Evolutionary conservation across 2,329 filamentous ascomycete species (phyloP).

Genomic region (Aspergillus nomiae): DNA sequence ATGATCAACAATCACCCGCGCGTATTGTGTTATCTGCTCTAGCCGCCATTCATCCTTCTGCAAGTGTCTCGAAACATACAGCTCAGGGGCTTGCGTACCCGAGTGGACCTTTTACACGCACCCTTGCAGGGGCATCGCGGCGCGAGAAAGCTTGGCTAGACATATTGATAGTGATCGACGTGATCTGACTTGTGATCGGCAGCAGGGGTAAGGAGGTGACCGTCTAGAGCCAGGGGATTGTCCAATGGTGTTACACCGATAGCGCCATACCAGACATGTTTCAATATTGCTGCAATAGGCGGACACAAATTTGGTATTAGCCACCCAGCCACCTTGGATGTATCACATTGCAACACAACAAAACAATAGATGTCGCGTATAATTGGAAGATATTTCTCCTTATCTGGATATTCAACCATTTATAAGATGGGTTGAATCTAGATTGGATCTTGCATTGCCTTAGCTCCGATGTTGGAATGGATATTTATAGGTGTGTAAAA

Average conservation of each 20-base stretch:
- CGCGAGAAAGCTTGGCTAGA: conserved; percentile 7
- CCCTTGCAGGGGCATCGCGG: conserved; percentile 4
- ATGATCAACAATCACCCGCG: neutral
- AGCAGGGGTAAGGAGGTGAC: neutral
- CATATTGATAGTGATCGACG: conserved; percentile 1
- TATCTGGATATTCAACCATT: neutral
- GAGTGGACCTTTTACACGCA: conserved; percentile 4
- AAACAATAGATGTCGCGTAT: neutral
- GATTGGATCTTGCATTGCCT: neutral
- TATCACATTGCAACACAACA: neutral
- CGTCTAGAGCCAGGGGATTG: neutral
- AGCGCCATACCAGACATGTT: conserved; percentile 1
- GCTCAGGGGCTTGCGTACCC: neutral
- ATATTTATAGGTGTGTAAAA: neutral
- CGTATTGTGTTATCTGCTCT: neutral
- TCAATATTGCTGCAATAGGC: neutral
- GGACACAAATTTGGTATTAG: neutral
- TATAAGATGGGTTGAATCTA: neutral
- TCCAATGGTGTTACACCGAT: conserved; percentile 4
- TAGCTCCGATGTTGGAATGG: neutral
- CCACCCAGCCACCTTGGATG: neutral
- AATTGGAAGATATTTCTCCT: neutral
- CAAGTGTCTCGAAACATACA: neutral
- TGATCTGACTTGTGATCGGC: neutral
- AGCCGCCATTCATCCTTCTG: neutral